These are phyloP conservation scores for Pilobolus umbonatus DNA, from an alignment of 192 early-diverging fungal species.

Conservation along the genomic window DNA sequence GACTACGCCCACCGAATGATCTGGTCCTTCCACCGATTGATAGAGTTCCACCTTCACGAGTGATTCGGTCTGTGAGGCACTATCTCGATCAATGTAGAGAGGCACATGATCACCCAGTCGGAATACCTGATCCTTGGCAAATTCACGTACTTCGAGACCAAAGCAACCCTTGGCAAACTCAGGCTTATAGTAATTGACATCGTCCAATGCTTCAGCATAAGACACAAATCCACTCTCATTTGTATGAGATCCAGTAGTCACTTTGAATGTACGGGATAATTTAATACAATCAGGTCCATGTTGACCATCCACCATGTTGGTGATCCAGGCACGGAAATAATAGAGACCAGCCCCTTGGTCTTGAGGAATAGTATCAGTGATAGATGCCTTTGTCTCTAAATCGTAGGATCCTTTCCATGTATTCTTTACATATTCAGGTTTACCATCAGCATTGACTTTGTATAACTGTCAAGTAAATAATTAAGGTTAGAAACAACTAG, in stretches of 20 bases:
- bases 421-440: conserved; percentile 23
- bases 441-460: not conserved
- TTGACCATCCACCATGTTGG: conserved; percentile 21
- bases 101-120: conserved; percentile 9
- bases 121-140: conserved; percentile 10
- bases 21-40: conserved; percentile 3
- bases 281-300: conserved; percentile 25
- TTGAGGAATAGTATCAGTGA: conserved; percentile 10
- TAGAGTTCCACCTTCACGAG: conserved; percentile 20
- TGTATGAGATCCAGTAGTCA: conserved; percentile 13
- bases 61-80: conserved; percentile 18
- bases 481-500: too few relatives aligned
- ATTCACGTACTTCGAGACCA: conserved; percentile 16
- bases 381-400: conserved; percentile 23
- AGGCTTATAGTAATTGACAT: conserved; percentile 15
- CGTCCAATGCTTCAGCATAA: conserved; percentile 12
- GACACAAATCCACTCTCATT: conserved; percentile 15
- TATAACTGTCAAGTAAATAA: conserved; percentile 9
- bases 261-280: conserved; percentile 25
- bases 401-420: conserved; percentile 19
- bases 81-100: conserved; percentile 15
- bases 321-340: conserved; percentile 27
- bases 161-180: conserved; percentile 22
- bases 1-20: conserved; percentile 14
- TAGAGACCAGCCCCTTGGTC: conserved; percentile 18